A percentile compares a stretch with the other conserved stretches of the same genome.
Conservation (phyloP, 2,329 filamentous ascomycete genomes). For the Colletotrichum sp. region DNA sequence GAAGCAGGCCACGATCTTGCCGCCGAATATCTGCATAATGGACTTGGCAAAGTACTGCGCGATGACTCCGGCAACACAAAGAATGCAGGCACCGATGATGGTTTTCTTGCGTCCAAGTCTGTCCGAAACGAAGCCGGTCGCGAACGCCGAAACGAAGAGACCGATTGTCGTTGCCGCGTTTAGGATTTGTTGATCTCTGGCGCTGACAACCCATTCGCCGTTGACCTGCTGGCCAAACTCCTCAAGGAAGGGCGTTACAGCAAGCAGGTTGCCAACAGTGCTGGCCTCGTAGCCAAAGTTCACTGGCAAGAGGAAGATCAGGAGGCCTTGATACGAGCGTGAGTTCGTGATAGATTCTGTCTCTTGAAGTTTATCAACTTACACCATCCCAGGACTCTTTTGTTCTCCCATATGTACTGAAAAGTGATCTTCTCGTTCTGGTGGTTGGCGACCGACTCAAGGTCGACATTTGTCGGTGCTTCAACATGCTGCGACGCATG, state of each 20-base stretch:
- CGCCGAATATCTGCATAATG: conserved; percentile 28
- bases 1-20: conserved; percentile 30
- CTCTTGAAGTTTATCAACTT: not conserved
- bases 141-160: conserved; percentile 31
- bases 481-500: not conserved
- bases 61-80: conserved; percentile 26
- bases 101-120: conserved; percentile 28
- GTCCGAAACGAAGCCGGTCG: conserved; percentile 28
- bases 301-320: conserved; percentile 11
- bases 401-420: conserved; percentile 3
- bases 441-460: not conserved
- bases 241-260: conserved; percentile 28
- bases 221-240: conserved; percentile 26
- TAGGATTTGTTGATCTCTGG: conserved; percentile 31
- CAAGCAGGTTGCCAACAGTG: conserved; percentile 32
- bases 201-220: conserved; percentile 23
- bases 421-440: not conserved
- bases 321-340: not conserved
- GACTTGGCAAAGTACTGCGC: conserved; percentile 26
- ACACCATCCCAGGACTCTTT: conserved; percentile 9
- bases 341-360: not conserved
- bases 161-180: conserved; percentile 32
- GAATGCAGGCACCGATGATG: conserved; percentile 20
- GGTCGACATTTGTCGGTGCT: not conserved
- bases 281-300: conserved; percentile 29